Evolutionary conservation across 139 green algal species (phyloP), one percentile per base, ranked within the genome.

Genomic region (Desmodesmus armatus): DNA sequence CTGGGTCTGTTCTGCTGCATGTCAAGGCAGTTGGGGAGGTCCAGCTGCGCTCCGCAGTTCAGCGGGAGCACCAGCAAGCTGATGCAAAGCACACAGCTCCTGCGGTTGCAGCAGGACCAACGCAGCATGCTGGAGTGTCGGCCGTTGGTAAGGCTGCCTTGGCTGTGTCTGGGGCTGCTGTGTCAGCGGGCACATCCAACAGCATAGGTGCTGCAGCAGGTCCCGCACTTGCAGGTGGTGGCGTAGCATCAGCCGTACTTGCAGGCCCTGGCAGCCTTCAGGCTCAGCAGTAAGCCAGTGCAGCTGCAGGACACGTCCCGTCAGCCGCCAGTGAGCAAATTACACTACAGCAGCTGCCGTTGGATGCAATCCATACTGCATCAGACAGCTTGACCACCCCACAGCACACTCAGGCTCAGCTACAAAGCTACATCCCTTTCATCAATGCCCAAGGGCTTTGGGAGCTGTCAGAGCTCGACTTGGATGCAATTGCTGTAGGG

Each of bases 11-110:
- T n/a, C 70, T 79, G 3, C 60, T 92, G 37, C 74, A 60, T 5
- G 74, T 92, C 23, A 82, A 82, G 27, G 86, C 79, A 17, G 75
- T 90, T 3, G 89, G 89, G 9, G 77, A 89, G 27, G 41, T 92
- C 31, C 67, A 81, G 4, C 41, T 84, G 70, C 58, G 72, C 37
- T 7, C 2, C 15, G 23, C 37, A 31, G 23, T 41, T 27, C n/a
- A 43, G 31, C 65, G 33, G 65, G n/a, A 74, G 65, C 65, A 74
- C n/a, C 72, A 79, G 72, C 43, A 21, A 55, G 47, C 47, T 21
- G 47, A 7, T 21, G 47, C 9, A 13, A 13, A 55, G 47, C 7
- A 55, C 47, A 55, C 9, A 55, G 13, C 58, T 31, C 58, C 58
- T 35, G 17, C 39, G n/a, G 44, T 27, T 82, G 60, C 73, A 85